phyloP scores from a whole-genome alignment of 2,329 filamentous ascomycete genomes.

The Diaporthe batatas region DNA sequence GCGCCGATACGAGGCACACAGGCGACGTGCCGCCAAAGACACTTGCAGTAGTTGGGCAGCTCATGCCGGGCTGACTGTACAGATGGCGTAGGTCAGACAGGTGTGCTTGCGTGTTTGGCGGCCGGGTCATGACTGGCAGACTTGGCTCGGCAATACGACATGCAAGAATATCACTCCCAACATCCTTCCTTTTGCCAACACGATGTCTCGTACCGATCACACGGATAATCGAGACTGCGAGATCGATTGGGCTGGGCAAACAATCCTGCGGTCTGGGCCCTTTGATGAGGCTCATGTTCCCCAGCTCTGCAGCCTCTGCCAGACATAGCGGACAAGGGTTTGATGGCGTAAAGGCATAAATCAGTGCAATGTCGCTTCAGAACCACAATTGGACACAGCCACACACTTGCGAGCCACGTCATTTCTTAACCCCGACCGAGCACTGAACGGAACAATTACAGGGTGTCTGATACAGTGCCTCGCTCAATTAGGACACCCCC shows the following conservation, averaged over 20 bases:
- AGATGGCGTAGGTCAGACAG: constrained; percentile 13
- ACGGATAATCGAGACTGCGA: constrained; percentile 10
- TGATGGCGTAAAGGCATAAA: constrained; percentile 16
- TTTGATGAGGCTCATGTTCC: constrained; percentile 14
- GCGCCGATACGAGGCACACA: constrained; percentile 40
- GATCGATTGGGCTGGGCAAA: constrained; percentile 8
- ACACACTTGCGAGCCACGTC: constrained; percentile 31
- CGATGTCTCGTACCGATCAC: constrained; percentile 24
- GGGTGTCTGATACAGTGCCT: constrained; percentile 26
- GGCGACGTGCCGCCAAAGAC: constrained; percentile 1
- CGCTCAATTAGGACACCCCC: not conserved
- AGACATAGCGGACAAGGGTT: not conserved
- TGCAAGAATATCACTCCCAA: not conserved
- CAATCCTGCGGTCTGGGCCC: constrained; percentile 10
- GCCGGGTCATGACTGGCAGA: not conserved
- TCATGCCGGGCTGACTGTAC: constrained; percentile 23
- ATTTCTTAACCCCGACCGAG: constrained; percentile 23
- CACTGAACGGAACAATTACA: constrained; percentile 27
- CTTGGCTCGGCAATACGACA: constrained; percentile 1
- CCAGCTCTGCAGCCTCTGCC: not conserved
- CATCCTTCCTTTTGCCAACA: constrained; percentile 4
- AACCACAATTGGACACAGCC: constrained; percentile 34
- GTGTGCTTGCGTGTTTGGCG: not conserved
- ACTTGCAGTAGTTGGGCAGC: constrained; percentile 32
- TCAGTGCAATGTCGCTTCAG: constrained; percentile 34